Evolutionary conservation across 2,329 filamentous ascomycete genomes (phyloP), one percentile per base, ranked within the genome.

Genomic region (Aspergillus novofumigatus): DNA sequence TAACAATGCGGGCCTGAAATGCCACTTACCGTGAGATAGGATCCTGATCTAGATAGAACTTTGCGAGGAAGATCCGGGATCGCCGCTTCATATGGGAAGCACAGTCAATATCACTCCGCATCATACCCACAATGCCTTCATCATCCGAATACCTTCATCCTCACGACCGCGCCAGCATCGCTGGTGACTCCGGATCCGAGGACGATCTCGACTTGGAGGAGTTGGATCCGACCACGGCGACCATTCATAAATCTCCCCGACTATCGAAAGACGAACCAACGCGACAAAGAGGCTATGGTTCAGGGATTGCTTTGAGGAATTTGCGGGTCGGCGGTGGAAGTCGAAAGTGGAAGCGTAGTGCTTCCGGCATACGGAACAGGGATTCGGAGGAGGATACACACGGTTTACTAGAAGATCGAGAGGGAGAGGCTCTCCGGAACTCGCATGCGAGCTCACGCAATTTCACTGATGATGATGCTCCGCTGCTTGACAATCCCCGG

Each of bases 381-480:
- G 62, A 59, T 9, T 63, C 63, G 52, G 83, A 87, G 58, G 86
- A 91, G 41, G 90, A 92, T 69, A 77, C 85, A 42, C 79, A 86
- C 62, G 84, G 83, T 4, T 77, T 94, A 54, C 76, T 93, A 54
- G 85, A 86, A 52, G 85, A 89, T 50, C 80, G 81, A 14, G 83
- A 86, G 47, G 80, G 78, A 4, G 77, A 79, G 21, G 77, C 77
- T 53, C 78, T 80, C 57, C 80, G 83, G 60, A 82, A 84, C 65
- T 87, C 86, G 1, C 85, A 84, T 60, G 82, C 79, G 21, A 86
- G 83, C 67, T 79, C 75, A 26, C 80, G 79, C 17, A 65, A 67
- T 48, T 78, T 78, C 61, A 82, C 80, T 23, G 85, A 86, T 50
- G 91, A 93, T 62, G 87, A 93, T 75, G 86, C 85, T 38, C 89